phyloP scores from a whole-genome alignment of 768 basidiomycete genomes.

The Tylopilus intermedius region DNA sequence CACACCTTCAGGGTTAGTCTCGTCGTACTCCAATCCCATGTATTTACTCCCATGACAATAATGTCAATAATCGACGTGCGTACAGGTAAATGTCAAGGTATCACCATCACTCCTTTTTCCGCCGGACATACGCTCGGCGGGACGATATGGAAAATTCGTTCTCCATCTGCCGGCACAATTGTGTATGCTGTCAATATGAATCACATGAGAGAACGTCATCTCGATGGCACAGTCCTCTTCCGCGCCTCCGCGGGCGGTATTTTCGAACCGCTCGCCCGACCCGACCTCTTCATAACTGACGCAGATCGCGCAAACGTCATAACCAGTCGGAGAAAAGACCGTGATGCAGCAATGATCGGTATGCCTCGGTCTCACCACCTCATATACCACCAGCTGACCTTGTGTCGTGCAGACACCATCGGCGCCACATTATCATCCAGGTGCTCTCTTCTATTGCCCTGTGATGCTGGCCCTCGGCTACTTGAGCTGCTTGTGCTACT shows the following conservation, averaged over 20 bases:
- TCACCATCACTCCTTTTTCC: slow-evolving; percentile 92
- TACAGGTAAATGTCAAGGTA: slow-evolving; percentile 82
- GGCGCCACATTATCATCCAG: slow-evolving; percentile 77
- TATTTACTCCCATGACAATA: neutral
- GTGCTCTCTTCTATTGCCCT: slow-evolving; percentile 83
- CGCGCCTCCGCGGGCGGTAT: slow-evolving; percentile 69
- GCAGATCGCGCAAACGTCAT: slow-evolving; percentile 79
- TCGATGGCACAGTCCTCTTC: slow-evolving; percentile 89
- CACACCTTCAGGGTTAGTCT: slow-evolving; percentile 81
- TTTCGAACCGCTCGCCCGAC: slow-evolving; percentile 81
- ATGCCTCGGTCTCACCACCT: slow-evolving; percentile 15
- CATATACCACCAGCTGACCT: neutral
- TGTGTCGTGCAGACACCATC: slow-evolving; percentile 62
- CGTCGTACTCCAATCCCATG: neutral
- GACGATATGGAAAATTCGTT: slow-evolving; percentile 98
- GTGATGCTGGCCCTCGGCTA: slow-evolving; percentile 90
- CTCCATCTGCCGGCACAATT: slow-evolving; percentile 92
- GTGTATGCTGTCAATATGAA: slow-evolving; percentile 94
- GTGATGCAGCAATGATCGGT: slow-evolving; percentile 88
- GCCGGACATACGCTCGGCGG: slow-evolving; percentile 95
- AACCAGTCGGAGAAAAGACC: slow-evolving; percentile 83
- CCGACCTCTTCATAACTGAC: slow-evolving; percentile 92
- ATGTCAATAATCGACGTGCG: slow-evolving; percentile 1
- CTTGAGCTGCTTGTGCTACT: slow-evolving; percentile 93
- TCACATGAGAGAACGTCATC: slow-evolving; percentile 91